phyloP scores from a whole-genome alignment of 1,284 basidiomycete species.

The Irpex sp. region DNA sequence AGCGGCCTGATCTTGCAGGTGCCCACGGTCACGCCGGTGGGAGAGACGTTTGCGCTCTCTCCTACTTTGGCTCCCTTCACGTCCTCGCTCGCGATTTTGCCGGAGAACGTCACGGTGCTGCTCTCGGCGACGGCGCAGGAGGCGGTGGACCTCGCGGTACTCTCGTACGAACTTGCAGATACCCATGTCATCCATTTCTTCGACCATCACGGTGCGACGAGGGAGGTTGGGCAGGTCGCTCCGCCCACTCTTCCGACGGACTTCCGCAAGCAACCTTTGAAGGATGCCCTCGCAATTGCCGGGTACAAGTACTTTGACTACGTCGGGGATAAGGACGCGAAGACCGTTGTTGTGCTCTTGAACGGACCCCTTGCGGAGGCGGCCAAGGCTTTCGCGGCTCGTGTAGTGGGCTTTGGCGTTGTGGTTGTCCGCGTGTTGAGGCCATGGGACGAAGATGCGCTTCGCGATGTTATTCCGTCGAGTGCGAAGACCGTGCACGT shows the following conservation, averaged over 20 bases:
- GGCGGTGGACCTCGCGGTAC: constrained; percentile 65
- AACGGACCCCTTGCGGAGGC: constrained; percentile 69
- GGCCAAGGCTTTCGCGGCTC: constrained; percentile 46
- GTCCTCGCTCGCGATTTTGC: constrained; percentile 56
- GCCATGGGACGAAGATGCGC: constrained; percentile 67
- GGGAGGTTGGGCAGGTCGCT: constrained; percentile 64
- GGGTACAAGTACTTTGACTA: constrained; percentile 72
- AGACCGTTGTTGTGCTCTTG: constrained; percentile 57
- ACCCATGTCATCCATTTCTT: constrained; percentile 78
- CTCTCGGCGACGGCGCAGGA: constrained; percentile 82
- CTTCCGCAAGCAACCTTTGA: constrained; percentile 30
- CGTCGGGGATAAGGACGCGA: constrained; percentile 54
- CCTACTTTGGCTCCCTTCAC: constrained; percentile 71
- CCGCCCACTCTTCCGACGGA: constrained; percentile 27
- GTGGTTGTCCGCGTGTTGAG: constrained; percentile 72
- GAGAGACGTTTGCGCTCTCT: constrained; percentile 65
- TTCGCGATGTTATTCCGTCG: constrained; percentile 55
- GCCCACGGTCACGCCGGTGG: constrained; percentile 63
- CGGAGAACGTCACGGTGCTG: constrained; percentile 70
- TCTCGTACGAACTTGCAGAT: constrained; percentile 60
- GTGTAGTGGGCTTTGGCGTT: constrained; percentile 50
- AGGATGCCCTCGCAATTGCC: constrained; percentile 45
- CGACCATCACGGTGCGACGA: constrained; percentile 67
- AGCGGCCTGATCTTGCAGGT: constrained; percentile 78
- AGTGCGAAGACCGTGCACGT: constrained; percentile 61